Evolutionary conservation across 768 basidiomycete genomes (phyloP).

Genomic region (Boletellus emodensis): DNA sequence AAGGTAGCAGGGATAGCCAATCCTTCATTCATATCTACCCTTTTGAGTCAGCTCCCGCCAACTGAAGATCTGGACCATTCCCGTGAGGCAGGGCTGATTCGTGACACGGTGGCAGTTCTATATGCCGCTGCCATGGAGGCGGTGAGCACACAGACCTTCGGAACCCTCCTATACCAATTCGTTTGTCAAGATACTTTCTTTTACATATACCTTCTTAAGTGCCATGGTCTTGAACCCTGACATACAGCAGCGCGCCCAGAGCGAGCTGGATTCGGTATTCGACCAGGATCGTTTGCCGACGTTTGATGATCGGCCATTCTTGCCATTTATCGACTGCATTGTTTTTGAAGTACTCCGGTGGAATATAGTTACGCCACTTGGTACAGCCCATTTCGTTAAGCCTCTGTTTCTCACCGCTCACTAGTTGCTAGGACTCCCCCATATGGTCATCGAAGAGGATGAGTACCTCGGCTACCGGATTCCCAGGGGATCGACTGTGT

Average conservation of each 20-base stretch:
- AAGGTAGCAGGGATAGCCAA: constrained; percentile 6
- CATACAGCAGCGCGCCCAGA: constrained; percentile 10
- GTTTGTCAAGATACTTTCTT: constrained; percentile 3
- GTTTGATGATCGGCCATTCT: constrained; percentile 10
- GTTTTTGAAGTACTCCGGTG: constrained; percentile 10
- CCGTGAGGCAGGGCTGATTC: constrained; percentile 6
- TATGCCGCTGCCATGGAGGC: constrained; percentile 13
- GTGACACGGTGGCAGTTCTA: constrained; percentile 7
- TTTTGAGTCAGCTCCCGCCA: constrained; percentile 7
- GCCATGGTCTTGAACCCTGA: constrained; percentile 11
- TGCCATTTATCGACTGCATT: constrained; percentile 14
- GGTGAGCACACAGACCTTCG: background rate
- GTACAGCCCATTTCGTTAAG: background rate
- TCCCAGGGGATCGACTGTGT: constrained; percentile 38
- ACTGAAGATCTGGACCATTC: constrained; percentile 7
- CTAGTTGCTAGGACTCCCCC: constrained; percentile 19
- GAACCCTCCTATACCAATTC: background rate
- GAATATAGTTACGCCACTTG: constrained; percentile 11
- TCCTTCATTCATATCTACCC: constrained; percentile 9
- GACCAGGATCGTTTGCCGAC: constrained; percentile 8
- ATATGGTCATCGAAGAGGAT: constrained; percentile 33
- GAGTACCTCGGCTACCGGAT: constrained; percentile 33
- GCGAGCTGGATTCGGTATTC: constrained; percentile 12
- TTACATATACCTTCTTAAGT: constrained; percentile 8
- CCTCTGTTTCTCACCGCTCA: background rate